A percentile compares a stretch with the other conserved stretches of the same genome.
phyloP scores from a whole-genome alignment of 306 rosid species.

The Hippophae rhamnoides region DNA sequence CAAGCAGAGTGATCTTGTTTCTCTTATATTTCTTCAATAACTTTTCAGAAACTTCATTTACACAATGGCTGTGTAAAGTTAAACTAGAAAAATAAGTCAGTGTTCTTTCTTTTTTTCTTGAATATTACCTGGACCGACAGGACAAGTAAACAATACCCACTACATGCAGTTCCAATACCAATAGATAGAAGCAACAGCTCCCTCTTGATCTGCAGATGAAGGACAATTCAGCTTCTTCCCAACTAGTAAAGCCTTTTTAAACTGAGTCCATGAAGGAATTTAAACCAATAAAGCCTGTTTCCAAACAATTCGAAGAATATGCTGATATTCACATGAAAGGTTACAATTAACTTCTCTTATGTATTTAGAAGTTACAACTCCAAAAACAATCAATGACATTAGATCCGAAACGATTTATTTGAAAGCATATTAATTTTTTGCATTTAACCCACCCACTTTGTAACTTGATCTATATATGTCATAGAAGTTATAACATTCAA shows the following conservation, averaged over 20 bases:
- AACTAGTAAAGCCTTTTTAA: background rate
- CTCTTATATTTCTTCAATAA: background rate
- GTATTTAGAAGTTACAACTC: no score
- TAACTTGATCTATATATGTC: no score
- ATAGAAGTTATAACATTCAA: no score
- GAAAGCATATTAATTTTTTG: no score
- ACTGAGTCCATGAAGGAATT: no score
- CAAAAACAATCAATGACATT: no score
- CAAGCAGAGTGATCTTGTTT: background rate
- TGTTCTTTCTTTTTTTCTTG: background rate
- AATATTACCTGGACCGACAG: constrained; percentile 72
- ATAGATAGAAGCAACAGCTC: constrained; percentile 67
- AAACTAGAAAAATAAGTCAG: background rate
- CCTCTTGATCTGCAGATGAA: constrained; percentile 67
- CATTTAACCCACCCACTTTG: no score
- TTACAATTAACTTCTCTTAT: no score
- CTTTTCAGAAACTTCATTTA: background rate
- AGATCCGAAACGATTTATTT: no score
- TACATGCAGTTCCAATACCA: constrained; percentile 72
- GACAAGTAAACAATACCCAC: constrained; percentile 63
- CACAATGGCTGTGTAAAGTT: background rate
- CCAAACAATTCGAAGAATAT: no score
- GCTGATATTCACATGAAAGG: no score
- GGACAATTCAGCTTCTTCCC: constrained; percentile 20
- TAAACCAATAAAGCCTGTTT: no score